These are phyloP conservation scores for Serendipita sp. DNA, from an alignment of 768 basidiomycete species.

Conservation along the genomic window DNA sequence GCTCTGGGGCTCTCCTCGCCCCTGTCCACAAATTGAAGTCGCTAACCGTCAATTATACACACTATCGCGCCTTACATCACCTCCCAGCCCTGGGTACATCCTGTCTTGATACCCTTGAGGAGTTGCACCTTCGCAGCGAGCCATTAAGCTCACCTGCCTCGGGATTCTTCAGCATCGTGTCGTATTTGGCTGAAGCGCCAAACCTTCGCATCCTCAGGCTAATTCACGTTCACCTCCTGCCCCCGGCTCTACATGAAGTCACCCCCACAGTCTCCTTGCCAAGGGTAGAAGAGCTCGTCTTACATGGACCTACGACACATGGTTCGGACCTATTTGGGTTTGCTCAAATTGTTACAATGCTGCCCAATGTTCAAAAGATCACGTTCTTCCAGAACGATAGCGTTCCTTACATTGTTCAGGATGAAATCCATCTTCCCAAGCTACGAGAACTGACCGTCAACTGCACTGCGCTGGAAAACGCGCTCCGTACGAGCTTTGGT, in stretches of 20 bases:
- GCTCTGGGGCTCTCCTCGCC: not conserved
- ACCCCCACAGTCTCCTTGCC: not conserved
- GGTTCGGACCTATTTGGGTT: not conserved
- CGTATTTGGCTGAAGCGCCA: not conserved
- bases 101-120: not conserved
- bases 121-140: not conserved
- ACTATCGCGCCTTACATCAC: not conserved
- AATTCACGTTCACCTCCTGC: not conserved
- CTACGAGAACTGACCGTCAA: not conserved
- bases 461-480: not conserved
- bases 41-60: not conserved
- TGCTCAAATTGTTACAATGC: not conserved
- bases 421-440: not conserved
- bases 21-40: not conserved
- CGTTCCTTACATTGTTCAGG: not conserved
- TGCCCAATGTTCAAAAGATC: slow-evolving; percentile 4
- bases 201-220: not conserved
- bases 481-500: not conserved
- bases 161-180: slow-evolving; percentile 1
- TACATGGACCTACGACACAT: not conserved
- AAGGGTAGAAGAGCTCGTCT: not conserved
- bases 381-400: not conserved
- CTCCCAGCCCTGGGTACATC: not conserved
- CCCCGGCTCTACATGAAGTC: not conserved
- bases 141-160: not conserved